phyloP scores from a whole-genome alignment of 805 yeast species.

The Starmera quercuum region DNA sequence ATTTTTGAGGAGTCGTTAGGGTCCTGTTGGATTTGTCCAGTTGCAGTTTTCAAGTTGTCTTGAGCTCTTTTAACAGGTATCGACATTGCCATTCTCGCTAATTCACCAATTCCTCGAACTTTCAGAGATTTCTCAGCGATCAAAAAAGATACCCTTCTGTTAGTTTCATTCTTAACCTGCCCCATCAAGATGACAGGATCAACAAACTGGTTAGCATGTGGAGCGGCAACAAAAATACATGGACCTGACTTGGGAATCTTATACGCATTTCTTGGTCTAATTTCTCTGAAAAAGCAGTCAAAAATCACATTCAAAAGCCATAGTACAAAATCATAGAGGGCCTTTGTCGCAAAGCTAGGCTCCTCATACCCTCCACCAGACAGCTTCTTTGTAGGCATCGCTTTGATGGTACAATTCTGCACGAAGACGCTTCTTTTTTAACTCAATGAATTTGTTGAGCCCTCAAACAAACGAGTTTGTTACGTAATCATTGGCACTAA shows the following conservation, averaged over 20 bases:
- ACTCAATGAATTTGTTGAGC: too few species aligned
- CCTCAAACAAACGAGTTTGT: too few species aligned
- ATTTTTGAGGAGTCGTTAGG: conserved; percentile 46
- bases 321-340: conserved; percentile 43
- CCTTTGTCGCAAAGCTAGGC: conserved; percentile 28
- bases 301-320: conserved; percentile 44
- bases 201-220: conserved; percentile 90
- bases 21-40: conserved; percentile 57
- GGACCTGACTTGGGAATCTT: conserved; percentile 68
- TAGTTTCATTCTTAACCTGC: conserved; percentile 60
- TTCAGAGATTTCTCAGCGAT: conserved; percentile 78
- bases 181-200: conserved; percentile 79
- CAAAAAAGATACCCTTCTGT: conserved; percentile 68
- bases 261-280: conserved; percentile 82
- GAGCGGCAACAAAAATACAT: conserved; percentile 89
- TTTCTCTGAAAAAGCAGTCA: conserved; percentile 79
- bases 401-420: too few species aligned
- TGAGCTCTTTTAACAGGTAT: conserved; percentile 94
- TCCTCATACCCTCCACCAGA: conserved; percentile 29
- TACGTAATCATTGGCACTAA: too few species aligned
- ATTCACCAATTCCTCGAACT: conserved; percentile 59
- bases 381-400: too few species aligned
- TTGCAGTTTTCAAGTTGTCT: conserved; percentile 63
- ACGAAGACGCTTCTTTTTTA: too few species aligned
- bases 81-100: conserved; percentile 69